Conservation (phyloP, 345 rosid species). For the Excoecaria agallocha region DNA sequence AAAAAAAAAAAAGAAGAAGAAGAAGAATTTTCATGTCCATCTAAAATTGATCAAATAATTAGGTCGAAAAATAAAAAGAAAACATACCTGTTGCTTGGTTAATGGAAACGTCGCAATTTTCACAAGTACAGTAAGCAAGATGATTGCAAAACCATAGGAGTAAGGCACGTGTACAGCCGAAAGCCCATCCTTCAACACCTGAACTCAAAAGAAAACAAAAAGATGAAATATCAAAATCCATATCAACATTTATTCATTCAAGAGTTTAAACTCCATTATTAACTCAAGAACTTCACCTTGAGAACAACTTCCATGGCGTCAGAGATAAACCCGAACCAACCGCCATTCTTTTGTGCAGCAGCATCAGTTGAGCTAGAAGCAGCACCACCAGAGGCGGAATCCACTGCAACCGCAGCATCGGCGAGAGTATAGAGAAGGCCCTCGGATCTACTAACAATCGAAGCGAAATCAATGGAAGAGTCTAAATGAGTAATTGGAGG, state of each 20-base stretch:
- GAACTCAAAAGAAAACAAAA: neutral
- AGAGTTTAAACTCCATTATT: neutral
- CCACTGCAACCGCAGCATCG: conserved; percentile 70
- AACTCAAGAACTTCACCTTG: conserved; percentile 43
- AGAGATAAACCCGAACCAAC: conserved; percentile 92
- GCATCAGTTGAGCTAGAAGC: conserved; percentile 46
- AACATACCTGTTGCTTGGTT: conserved; percentile 81
- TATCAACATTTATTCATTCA: neutral
- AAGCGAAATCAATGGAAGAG: conserved; percentile 50
- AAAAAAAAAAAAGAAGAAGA: too few relatives aligned
- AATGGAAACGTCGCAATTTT: conserved; percentile 76
- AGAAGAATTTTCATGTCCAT: neutral
- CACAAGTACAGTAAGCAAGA: conserved; percentile 81
- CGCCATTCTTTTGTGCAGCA: conserved; percentile 66
- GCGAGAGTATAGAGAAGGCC: conserved; percentile 77
- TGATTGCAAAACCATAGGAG: conserved; percentile 88
- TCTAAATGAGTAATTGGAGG: conserved; percentile 55
- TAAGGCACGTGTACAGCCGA: conserved; percentile 81
- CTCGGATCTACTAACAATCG: conserved; percentile 55
- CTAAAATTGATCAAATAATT: neutral
- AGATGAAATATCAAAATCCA: neutral
- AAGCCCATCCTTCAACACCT: conserved; percentile 86
- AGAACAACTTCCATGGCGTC: conserved; percentile 86
- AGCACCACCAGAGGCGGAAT: conserved; percentile 42
- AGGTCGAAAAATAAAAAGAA: neutral